Evolutionary conservation across 345 rosid species (phyloP).

Genomic region (Sapria himalayana): DNA sequence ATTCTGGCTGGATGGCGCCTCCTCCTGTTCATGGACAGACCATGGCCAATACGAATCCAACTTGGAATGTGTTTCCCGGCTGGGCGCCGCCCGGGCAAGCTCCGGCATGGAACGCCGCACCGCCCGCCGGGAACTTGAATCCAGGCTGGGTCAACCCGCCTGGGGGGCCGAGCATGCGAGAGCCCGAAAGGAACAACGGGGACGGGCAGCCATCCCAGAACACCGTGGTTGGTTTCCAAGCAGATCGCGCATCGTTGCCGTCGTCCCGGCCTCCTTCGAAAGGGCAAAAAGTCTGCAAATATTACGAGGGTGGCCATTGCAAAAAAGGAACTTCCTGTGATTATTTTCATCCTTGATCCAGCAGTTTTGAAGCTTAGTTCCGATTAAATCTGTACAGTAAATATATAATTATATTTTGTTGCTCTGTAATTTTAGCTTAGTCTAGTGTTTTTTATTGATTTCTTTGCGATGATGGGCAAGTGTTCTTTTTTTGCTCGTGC

Average conservation of each 20-base stretch:
- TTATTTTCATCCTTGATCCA: conserved; percentile 31
- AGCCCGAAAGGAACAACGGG: conserved; percentile 34
- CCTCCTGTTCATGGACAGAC: too few relatives aligned
- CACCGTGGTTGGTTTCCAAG: conserved; percentile 19
- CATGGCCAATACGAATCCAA: too few relatives aligned
- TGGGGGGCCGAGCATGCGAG: conserved; percentile 29
- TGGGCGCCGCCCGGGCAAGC: conserved; percentile 41
- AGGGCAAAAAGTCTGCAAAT: conserved; percentile 48
- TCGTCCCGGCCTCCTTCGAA: conserved; percentile 18
- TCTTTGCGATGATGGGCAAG: too few relatives aligned
- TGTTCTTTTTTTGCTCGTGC: too few relatives aligned
- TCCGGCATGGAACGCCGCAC: conserved; percentile 16
- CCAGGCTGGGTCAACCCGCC: conserved; percentile 12
- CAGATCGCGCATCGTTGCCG: too few relatives aligned
- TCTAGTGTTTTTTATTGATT: too few relatives aligned
- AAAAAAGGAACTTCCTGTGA: conserved; percentile 59
- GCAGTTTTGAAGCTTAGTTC: conserved; percentile 10
- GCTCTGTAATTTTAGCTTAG: too few relatives aligned
- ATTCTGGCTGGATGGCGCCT: too few relatives aligned
- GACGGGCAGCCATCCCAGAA: conserved; percentile 30
- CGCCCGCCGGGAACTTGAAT: conserved; percentile 16
- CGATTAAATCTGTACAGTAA: conserved; percentile 18
- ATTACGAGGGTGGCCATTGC: conserved; percentile 41
- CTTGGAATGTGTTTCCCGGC: conserved; percentile 16
- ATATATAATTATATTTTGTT: too few relatives aligned